These are phyloP conservation scores for Dicorynia guianensis DNA, from an alignment of 306 rosid genomes.

Conservation along the genomic window DNA sequence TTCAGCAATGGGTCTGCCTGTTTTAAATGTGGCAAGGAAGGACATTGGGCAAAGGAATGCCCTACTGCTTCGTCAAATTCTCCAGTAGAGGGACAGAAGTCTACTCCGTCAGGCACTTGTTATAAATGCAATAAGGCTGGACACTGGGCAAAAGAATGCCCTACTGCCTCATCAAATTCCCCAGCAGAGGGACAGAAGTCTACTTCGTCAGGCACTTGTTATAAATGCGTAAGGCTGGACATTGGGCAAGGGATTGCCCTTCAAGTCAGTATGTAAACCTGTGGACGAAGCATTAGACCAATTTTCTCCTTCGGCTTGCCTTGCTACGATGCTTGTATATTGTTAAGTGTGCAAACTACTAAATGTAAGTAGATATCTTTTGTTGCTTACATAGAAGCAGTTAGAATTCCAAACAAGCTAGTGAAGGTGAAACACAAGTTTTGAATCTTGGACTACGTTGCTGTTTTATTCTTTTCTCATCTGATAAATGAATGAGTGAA, in stretches of 20 bases:
- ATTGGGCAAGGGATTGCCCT: constrained; percentile 61
- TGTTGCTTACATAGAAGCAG: background rate
- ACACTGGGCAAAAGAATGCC: constrained; percentile 68
- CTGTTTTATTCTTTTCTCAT: too few species aligned
- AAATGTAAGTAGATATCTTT: background rate
- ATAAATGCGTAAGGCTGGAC: constrained; percentile 59
- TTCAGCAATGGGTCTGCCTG: constrained; percentile 51
- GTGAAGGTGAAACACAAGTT: background rate
- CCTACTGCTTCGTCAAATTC: constrained; percentile 41
- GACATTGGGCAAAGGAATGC: constrained; percentile 72
- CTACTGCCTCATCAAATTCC: constrained; percentile 41
- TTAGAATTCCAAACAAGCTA: background rate
- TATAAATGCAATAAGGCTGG: constrained; percentile 38
- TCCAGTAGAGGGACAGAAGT: constrained; percentile 43
- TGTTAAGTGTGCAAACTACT: background rate
- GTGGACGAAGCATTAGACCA: background rate
- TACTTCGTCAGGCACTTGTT: constrained; percentile 45
- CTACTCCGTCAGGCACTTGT: constrained; percentile 44
- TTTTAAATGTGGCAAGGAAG: constrained; percentile 57
- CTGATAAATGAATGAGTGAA: too few species aligned
- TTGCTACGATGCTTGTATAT: background rate
- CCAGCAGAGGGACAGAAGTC: constrained; percentile 45
- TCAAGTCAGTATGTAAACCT: background rate
- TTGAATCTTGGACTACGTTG: too few species aligned
- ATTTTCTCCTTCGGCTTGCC: background rate